Evolutionary conservation across 805 yeast species (phyloP).

Genomic region (Wickerhamomyces kurtzmanii): DNA sequence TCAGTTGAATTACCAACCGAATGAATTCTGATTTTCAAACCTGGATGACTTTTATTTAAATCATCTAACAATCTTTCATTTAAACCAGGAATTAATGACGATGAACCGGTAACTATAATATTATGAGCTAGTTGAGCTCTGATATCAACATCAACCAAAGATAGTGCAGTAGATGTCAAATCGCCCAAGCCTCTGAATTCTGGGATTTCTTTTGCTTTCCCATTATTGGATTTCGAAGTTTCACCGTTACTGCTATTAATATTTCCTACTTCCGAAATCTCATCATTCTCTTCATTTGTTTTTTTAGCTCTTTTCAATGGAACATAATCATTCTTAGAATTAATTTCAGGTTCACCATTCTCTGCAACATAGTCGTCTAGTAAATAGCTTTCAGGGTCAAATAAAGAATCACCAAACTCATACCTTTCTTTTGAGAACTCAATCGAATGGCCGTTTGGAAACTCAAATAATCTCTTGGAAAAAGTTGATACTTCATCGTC

Average conservation of each 20-base stretch:
- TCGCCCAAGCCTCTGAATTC: slow-evolving; percentile 43
- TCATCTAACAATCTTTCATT: slow-evolving; percentile 71
- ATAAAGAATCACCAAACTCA: slow-evolving; percentile 62
- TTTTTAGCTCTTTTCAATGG: slow-evolving; percentile 54
- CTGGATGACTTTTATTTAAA: slow-evolving; percentile 62
- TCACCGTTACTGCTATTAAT: slow-evolving; percentile 9
- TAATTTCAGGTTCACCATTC: slow-evolving; percentile 41
- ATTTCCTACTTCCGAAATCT: slow-evolving; percentile 15
- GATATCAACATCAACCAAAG: slow-evolving; percentile 66
- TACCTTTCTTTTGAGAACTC: slow-evolving; percentile 53
- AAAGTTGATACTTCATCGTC: slow-evolving; percentile 16
- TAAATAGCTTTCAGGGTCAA: slow-evolving; percentile 45
- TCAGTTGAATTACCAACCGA: slow-evolving; percentile 73
- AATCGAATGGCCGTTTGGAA: slow-evolving; percentile 66
- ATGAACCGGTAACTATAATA: slow-evolving; percentile 79
- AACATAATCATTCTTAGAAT: slow-evolving; percentile 51
- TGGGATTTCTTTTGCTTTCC: slow-evolving; percentile 14
- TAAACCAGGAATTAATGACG: slow-evolving; percentile 72
- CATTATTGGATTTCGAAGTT: slow-evolving; percentile 16
- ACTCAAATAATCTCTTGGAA: slow-evolving; percentile 47
- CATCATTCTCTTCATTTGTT: slow-evolving; percentile 20
- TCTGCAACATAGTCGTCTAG: slow-evolving; percentile 24
- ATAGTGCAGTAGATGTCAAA: slow-evolving; percentile 44
- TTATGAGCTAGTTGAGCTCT: slow-evolving; percentile 84
- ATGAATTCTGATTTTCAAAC: slow-evolving; percentile 74